Conservation (phyloP, 345 rosid genomes). For the Pistacia integerrima region DNA sequence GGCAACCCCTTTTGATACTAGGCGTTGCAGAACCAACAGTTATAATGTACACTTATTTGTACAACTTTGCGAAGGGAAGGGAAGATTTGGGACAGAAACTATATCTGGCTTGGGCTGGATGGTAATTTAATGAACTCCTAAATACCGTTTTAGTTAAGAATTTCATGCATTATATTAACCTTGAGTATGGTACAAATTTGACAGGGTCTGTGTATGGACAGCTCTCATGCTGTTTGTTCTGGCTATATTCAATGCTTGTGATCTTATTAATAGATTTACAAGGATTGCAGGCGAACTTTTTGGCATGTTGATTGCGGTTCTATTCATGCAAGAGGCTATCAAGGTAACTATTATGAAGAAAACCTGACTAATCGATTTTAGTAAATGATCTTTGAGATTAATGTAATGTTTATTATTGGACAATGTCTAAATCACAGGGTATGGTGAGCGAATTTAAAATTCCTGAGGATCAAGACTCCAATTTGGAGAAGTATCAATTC, state of each 20-base stretch:
- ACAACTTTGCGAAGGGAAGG: conserved; percentile 66
- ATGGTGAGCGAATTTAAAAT: conserved; percentile 59
- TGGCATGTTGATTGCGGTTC: conserved; percentile 77
- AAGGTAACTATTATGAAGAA: conserved; percentile 39
- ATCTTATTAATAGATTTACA: conserved; percentile 73
- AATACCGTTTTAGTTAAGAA: not conserved
- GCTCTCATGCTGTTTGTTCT: conserved; percentile 67
- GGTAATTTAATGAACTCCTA: conserved; percentile 36
- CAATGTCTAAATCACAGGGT: conserved; percentile 46
- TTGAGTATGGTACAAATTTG: conserved; percentile 10
- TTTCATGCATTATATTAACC: not conserved
- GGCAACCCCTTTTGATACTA: conserved; percentile 75
- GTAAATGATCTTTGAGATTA: not conserved
- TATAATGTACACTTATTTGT: conserved; percentile 74
- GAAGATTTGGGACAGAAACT: conserved; percentile 62
- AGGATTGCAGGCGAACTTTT: conserved; percentile 84
- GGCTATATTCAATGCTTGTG: conserved; percentile 61
- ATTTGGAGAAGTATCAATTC: conserved; percentile 48
- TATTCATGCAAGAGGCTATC: conserved; percentile 84
- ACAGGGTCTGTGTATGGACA: conserved; percentile 95
- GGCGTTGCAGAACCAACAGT: conserved; percentile 95
- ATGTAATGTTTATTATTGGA: not conserved
- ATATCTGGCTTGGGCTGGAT: conserved; percentile 87
- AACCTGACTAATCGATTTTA: not conserved
- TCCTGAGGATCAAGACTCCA: conserved; percentile 48